Percentiles rank a stretch among this genome's conserved stretches.
phyloP scores from a whole-genome alignment of 2,329 filamentous ascomycete genomes.

The Peltaster fructicola region DNA sequence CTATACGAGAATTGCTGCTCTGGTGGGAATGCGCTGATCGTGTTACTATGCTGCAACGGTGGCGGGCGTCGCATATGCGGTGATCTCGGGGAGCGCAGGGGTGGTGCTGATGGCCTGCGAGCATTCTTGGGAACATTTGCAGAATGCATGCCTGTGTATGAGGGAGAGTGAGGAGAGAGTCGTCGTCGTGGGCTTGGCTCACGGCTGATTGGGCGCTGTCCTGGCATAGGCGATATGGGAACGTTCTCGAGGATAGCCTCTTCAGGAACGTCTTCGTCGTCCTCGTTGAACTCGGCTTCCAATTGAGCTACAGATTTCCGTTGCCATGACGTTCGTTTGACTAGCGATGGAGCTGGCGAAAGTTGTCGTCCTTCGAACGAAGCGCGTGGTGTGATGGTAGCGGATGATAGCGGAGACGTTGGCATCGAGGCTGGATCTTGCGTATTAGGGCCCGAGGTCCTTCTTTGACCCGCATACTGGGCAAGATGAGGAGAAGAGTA shows the following conservation, averaged over 20 bases:
- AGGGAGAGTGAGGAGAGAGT: too few relatives aligned
- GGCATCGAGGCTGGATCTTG: slow-evolving; percentile 4
- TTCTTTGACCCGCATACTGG: too few relatives aligned
- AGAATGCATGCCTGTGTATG: slow-evolving; percentile 14
- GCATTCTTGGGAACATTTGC: slow-evolving; percentile 19
- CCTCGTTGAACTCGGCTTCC: slow-evolving; percentile 64
- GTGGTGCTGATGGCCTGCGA: slow-evolving; percentile 15
- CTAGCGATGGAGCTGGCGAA: slow-evolving; percentile 1
- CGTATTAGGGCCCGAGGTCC: too few relatives aligned
- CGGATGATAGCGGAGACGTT: slow-evolving; percentile 8
- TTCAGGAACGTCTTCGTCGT: slow-evolving; percentile 58
- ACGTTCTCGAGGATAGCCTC: slow-evolving; percentile 67
- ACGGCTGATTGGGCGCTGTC: slow-evolving; percentile 18
- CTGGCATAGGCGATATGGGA: slow-evolving; percentile 48
- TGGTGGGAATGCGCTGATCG: slow-evolving; percentile 10
- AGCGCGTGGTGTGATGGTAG: slow-evolving; percentile 9
- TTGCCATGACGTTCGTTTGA: slow-evolving; percentile 42
- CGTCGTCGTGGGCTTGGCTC: slow-evolving; percentile 20
- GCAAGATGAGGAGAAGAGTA: too few relatives aligned
- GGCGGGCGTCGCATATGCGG: slow-evolving; percentile 12
- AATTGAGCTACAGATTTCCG: slow-evolving; percentile 53
- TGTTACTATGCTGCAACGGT: slow-evolving; percentile 16
- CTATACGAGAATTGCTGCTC: slow-evolving; percentile 13
- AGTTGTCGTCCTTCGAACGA: slow-evolving; percentile 7
- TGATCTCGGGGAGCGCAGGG: slow-evolving; percentile 14